Evolutionary conservation across 148 eudicot species (phyloP).

Genomic region (Chenopodium formosanum): DNA sequence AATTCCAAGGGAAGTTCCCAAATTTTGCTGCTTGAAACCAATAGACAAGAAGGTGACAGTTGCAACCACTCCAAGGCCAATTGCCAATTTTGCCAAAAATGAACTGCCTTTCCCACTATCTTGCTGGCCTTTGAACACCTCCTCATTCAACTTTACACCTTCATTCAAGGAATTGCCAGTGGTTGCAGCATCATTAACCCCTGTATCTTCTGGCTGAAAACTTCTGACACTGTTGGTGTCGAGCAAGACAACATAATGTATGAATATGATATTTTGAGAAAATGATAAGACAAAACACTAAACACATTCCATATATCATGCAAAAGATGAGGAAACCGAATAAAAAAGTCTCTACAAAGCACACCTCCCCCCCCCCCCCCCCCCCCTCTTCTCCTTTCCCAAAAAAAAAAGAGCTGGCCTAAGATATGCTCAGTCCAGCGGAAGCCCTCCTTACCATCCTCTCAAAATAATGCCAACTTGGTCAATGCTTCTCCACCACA

Average conservation of each 20-base stretch:
- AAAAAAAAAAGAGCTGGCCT: neutral
- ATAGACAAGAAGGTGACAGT: slow-evolving; percentile 61
- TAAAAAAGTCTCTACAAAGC: neutral
- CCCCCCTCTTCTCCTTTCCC: too few relatives aligned
- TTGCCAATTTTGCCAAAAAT: slow-evolving; percentile 63
- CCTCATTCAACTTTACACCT: slow-evolving; percentile 36
- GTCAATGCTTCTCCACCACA: neutral
- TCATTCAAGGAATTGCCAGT: slow-evolving; percentile 32
- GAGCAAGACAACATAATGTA: slow-evolving; percentile 11
- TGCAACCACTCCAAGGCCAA: slow-evolving; percentile 69
- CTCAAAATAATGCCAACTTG: neutral
- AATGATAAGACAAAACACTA: neutral
- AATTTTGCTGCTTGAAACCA: slow-evolving; percentile 42
- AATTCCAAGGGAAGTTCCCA: slow-evolving; percentile 51
- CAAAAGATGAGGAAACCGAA: neutral
- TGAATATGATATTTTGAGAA: slow-evolving; percentile 1
- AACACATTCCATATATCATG: neutral
- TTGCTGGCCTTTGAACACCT: slow-evolving; percentile 31
- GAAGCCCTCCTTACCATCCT: neutral
- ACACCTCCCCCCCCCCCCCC: too few relatives aligned
- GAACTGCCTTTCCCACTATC: slow-evolving; percentile 44
- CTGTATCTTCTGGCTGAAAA: slow-evolving; percentile 45
- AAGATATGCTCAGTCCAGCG: neutral
- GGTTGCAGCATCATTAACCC: slow-evolving; percentile 32
- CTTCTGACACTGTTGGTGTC: slow-evolving; percentile 52